These are phyloP conservation scores for Vitis hybrid DNA, from an alignment of 177 flowering plant genomes.

Conservation along the genomic window DNA sequence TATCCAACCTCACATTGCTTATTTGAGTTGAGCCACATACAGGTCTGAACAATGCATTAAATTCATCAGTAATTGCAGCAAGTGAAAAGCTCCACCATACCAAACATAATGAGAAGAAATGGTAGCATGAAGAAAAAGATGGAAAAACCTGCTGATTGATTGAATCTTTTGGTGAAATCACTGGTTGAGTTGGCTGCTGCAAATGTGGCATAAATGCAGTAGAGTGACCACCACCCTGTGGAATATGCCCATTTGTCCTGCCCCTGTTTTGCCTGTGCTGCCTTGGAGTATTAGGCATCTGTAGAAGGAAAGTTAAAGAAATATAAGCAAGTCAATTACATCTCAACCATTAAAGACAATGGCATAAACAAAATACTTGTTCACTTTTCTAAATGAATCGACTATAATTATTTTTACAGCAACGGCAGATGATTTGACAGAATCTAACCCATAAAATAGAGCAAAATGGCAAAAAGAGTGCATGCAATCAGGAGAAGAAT, in stretches of 20 bases:
- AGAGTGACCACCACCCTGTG: slow-evolving; percentile 37
- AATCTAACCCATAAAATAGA: neutral
- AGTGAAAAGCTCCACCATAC: too few species aligned
- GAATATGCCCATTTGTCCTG: slow-evolving; percentile 51
- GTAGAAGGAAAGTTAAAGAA: slow-evolving; percentile 5
- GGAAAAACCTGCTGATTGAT: slow-evolving; percentile 57
- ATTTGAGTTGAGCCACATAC: too few species aligned
- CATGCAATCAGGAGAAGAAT: neutral
- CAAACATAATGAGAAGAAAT: too few species aligned
- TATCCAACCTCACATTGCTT: too few species aligned
- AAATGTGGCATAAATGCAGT: slow-evolving; percentile 33
- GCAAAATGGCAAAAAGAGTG: neutral
- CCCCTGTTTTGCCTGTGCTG: slow-evolving; percentile 61
- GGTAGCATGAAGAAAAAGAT: neutral
- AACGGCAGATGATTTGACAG: neutral
- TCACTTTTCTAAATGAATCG: neutral
- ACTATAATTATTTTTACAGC: neutral
- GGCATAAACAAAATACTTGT: neutral
- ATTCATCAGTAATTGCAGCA: too few species aligned
- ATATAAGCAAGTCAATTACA: neutral
- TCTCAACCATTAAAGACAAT: neutral
- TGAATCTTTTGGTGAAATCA: slow-evolving; percentile 39
- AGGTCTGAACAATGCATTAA: too few species aligned
- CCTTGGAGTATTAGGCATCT: slow-evolving; percentile 54
- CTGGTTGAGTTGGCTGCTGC: slow-evolving; percentile 39